A percentile compares a stretch with the other conserved stretches of the same genome.
These are phyloP conservation scores for Stephania cephalantha DNA, from an alignment of 164 flowering plant genomes.

Conservation along the genomic window DNA sequence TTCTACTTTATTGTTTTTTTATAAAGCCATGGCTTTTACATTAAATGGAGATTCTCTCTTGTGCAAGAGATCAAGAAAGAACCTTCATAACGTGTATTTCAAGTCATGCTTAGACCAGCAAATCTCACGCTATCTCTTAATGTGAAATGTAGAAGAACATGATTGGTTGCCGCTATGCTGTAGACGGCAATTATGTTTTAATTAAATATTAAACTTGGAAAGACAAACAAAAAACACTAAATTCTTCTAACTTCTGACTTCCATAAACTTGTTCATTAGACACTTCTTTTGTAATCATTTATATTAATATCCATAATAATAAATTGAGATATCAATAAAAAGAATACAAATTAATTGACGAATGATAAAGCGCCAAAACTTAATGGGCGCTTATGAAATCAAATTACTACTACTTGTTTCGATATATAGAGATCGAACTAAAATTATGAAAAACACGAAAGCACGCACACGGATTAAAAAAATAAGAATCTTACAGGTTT, in stretches of 20 bases:
- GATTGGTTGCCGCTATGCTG: neutral
- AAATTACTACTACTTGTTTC: too few relatives aligned
- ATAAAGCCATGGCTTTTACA: constrained; percentile 10
- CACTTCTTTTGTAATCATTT: too few relatives aligned
- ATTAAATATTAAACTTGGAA: neutral
- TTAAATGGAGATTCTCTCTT: constrained; percentile 26
- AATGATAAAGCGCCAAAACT: too few relatives aligned
- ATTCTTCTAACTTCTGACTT: too few relatives aligned
- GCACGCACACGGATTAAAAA: too few relatives aligned
- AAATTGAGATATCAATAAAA: too few relatives aligned
- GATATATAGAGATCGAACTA: too few relatives aligned
- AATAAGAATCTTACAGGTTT: constrained; percentile 59
- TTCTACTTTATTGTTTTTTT: neutral
- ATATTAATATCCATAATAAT: too few relatives aligned
- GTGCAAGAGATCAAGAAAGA: neutral
- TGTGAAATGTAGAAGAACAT: constrained; percentile 23
- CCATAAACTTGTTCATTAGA: too few relatives aligned
- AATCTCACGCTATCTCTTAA: constrained; percentile 32
- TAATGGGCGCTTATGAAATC: too few relatives aligned
- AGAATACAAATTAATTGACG: too few relatives aligned
- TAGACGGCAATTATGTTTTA: neutral
- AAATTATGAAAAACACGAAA: too few relatives aligned
- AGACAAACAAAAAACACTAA: neutral
- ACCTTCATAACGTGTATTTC: constrained; percentile 8
- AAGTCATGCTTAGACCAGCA: constrained; percentile 13